Base-by-base conservation (phyloP, 129 eudicot species). In the Escallonia rubra region DNA sequence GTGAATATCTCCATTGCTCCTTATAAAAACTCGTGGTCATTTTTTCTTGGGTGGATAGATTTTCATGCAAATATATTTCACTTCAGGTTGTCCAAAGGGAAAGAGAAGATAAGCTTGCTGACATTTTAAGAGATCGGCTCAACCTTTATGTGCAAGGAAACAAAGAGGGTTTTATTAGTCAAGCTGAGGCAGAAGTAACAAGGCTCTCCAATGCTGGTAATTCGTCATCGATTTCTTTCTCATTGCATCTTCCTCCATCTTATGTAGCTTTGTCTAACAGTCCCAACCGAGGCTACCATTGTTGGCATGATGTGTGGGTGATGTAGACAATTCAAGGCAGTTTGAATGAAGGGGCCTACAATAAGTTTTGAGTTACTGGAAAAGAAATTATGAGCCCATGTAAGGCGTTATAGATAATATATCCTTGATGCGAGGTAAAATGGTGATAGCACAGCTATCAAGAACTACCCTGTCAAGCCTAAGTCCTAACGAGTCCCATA, bases 121-220 rank as follows among this genome's bases (percentile, higher is more conserved):
- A 72, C 61, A 82, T 68, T 65, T 85, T 93, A 10, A 89, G 80
- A 82, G 81, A 84, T 71, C 83, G 92, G 41, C 87, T 93, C 10
- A 77, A 80, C 70, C 77, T 75, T 10, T 89, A 93, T 68, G 90
- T 89, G 66, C 96, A 85, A 78, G 99, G 95, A 62, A 80, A 87
- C 73, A 93, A 86, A 87, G 92, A 78, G 12, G 89, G 81, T 15
- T 93, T 93, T 63, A 51, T 82, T 60, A 72, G 69, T 67, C 69
- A 86, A 57, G 96, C 99, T 65, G 88, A 89, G 79, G 95, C 93
- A 1, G 99, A 93, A 74, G 99, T 82, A 63, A 64, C 92, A 57
- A 89, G 78, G 76, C 93, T 94, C 63, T 94, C 98, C 46, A 86
- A 66, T 78, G 98, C 98, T 57, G 98, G 98, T 92, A 61, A 52